Percentiles rank a stretch among this genome's conserved stretches.
Evolutionary conservation across 176 grass and related monocot species (phyloP).

Genomic region (Pontederia crassipes): DNA sequence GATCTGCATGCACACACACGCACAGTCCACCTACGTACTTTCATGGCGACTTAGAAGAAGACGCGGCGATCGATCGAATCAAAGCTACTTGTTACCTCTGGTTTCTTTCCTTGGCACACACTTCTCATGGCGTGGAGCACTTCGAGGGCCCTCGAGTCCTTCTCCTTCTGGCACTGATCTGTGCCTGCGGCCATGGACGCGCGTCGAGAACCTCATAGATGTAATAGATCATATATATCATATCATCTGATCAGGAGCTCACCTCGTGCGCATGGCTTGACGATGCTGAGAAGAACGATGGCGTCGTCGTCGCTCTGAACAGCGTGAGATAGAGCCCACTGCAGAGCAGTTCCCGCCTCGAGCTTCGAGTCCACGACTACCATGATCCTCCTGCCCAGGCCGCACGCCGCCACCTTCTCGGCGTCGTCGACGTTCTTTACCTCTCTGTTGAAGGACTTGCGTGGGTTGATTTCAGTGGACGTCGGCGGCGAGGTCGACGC

Average conservation of each 20-base stretch:
- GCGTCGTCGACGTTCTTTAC: background rate
- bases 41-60: background rate
- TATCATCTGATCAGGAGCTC: background rate
- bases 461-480: too few relatives aligned
- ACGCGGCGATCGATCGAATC: background rate
- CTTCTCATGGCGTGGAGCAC: constrained; percentile 55
- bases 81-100: constrained; percentile 42
- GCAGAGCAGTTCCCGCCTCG: constrained; percentile 53
- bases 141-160: constrained; percentile 26
- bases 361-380: constrained; percentile 26
- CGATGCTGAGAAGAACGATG: constrained; percentile 49
- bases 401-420: background rate
- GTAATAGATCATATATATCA: too few relatives aligned
- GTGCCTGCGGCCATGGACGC: constrained; percentile 8
- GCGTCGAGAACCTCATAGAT: too few relatives aligned
- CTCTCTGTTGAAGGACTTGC: too few relatives aligned
- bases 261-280: constrained; percentile 26
- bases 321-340: constrained; percentile 65
- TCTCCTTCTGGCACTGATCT: constrained; percentile 3
- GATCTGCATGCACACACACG: constrained; percentile 22
- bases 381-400: constrained; percentile 47
- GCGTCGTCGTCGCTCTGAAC: constrained; percentile 38
- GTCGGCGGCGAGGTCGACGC: too few relatives aligned
- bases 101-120: constrained; percentile 60
- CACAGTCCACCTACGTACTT: background rate